Evolutionary conservation across 345 rosid species (phyloP).

Genomic region (Salix brachista): DNA sequence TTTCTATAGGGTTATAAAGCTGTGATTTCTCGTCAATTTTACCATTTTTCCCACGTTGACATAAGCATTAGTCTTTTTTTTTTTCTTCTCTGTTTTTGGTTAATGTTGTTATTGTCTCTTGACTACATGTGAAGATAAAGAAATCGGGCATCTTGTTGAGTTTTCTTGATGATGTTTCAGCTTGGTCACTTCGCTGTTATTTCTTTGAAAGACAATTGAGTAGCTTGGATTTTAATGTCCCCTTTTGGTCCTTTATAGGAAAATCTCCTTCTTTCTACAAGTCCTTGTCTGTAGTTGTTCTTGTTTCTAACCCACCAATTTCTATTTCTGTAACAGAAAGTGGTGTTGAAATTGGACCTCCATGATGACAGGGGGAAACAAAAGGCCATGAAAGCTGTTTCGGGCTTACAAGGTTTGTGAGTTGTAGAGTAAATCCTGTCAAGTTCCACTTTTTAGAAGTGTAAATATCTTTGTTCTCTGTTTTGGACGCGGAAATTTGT

Average conservation of each 20-base stretch:
- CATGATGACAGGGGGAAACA: slow-evolving; percentile 47
- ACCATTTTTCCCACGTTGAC: neutral
- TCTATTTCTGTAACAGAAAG: slow-evolving; percentile 44
- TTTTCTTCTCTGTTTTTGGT: slow-evolving; percentile 4
- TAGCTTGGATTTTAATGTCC: neutral
- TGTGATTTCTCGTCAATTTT: neutral
- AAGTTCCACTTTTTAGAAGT: neutral
- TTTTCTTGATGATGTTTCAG: neutral
- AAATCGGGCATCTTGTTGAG: neutral
- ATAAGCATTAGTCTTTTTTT: neutral
- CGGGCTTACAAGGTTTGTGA: slow-evolving; percentile 40
- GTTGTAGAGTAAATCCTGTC: neutral
- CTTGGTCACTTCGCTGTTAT: neutral
- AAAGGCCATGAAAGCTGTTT: slow-evolving; percentile 51
- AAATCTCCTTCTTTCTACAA: neutral
- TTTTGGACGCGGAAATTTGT: neutral
- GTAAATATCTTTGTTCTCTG: neutral
- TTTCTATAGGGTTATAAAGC: neutral
- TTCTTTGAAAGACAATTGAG: neutral
- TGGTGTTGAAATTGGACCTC: slow-evolving; percentile 50
- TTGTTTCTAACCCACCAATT: slow-evolving; percentile 1
- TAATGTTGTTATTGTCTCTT: neutral
- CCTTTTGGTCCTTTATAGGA: neutral
- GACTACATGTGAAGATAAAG: neutral
- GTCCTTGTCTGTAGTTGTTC: neutral